Conservation (phyloP, 2,329 filamentous ascomycete species). For the Truncatella angustata region DNA sequence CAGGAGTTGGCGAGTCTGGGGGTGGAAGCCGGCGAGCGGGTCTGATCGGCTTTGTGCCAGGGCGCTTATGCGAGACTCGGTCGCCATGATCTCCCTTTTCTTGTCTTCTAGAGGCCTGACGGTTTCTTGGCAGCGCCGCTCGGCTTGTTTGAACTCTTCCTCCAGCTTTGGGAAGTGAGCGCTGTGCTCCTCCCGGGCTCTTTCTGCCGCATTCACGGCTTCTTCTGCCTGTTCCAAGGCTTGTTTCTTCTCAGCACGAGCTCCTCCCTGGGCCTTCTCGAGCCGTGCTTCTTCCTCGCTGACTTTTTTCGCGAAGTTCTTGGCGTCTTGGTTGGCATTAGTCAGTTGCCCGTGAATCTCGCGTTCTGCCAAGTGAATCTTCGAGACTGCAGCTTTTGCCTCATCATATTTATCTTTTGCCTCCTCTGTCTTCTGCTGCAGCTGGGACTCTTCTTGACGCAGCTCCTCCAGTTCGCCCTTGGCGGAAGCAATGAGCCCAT, state of each 20-base stretch:
- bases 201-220: conserved; percentile 41
- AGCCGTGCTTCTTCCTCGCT: conserved; percentile 59
- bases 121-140: conserved; percentile 25
- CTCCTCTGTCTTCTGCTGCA: conserved; percentile 44
- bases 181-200: conserved; percentile 22
- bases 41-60: conserved; percentile 59
- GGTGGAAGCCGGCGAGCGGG: conserved; percentile 63
- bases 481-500: conserved; percentile 41
- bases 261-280: conserved; percentile 66
- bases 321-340: conserved; percentile 45
- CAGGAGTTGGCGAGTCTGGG: conserved; percentile 62
- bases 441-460: conserved; percentile 43
- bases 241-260: conserved; percentile 58
- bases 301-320: conserved; percentile 46
- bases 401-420: conserved; percentile 53
- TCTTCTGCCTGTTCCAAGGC: conserved; percentile 59
- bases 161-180: conserved; percentile 21
- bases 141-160: conserved; percentile 26
- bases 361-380: conserved; percentile 62
- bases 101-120: conserved; percentile 40
- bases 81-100: conserved; percentile 50
- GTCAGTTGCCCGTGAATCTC: conserved; percentile 60
- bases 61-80: conserved; percentile 47
- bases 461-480: conserved; percentile 39
- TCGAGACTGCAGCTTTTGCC: conserved; percentile 50